phyloP scores from a whole-genome alignment of 352 stramenopile genomes.

The Thraustochytrium striatum region DNA sequence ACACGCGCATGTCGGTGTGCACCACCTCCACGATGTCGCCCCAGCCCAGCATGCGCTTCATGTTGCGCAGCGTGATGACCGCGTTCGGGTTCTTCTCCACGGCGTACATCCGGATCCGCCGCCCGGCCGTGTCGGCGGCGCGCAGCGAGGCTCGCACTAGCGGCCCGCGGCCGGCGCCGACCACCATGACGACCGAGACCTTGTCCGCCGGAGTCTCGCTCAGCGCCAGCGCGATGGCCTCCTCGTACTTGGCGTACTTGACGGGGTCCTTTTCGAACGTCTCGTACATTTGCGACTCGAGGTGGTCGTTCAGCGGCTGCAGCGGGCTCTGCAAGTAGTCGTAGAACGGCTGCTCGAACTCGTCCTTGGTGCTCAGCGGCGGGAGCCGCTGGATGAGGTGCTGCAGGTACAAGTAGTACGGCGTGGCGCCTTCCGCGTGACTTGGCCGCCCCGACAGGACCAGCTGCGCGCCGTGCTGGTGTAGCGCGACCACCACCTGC shows the following conservation, averaged over 20 bases:
- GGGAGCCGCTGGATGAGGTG: slow-evolving; percentile 74
- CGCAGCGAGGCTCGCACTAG: slow-evolving; percentile 80
- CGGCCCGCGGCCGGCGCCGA: slow-evolving; percentile 91
- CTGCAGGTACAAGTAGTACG: slow-evolving; percentile 79
- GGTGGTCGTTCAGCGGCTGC: slow-evolving; percentile 95
- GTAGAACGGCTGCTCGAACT: slow-evolving; percentile 85
- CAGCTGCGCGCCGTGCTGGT: slow-evolving; percentile 70
- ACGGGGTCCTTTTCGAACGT: slow-evolving; percentile 96
- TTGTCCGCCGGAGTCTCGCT: slow-evolving; percentile 1
- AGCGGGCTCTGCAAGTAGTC: slow-evolving; percentile 91
- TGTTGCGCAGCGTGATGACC: slow-evolving; percentile 82
- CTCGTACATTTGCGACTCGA: slow-evolving; percentile 97
- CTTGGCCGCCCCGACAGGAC: slow-evolving; percentile 71
- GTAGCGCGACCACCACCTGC: slow-evolving; percentile 62
- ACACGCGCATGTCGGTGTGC: slow-evolving; percentile 74
- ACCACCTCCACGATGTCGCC: slow-evolving; percentile 72
- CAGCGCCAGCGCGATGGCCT: slow-evolving; percentile 78
- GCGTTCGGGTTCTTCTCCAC: slow-evolving; percentile 99
- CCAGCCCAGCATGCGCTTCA: slow-evolving; percentile 58
- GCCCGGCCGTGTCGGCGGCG: slow-evolving; percentile 65
- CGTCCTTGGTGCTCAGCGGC: slow-evolving; percentile 66
- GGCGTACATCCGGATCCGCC: slow-evolving; percentile 79
- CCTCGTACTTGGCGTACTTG: slow-evolving; percentile 96
- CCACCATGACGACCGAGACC: slow-evolving; percentile 64
- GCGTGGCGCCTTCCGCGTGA: slow-evolving; percentile 61